These are phyloP conservation scores for Neonothopanus nambi DNA, from an alignment of 1,284 basidiomycete species.

Conservation along the genomic window DNA sequence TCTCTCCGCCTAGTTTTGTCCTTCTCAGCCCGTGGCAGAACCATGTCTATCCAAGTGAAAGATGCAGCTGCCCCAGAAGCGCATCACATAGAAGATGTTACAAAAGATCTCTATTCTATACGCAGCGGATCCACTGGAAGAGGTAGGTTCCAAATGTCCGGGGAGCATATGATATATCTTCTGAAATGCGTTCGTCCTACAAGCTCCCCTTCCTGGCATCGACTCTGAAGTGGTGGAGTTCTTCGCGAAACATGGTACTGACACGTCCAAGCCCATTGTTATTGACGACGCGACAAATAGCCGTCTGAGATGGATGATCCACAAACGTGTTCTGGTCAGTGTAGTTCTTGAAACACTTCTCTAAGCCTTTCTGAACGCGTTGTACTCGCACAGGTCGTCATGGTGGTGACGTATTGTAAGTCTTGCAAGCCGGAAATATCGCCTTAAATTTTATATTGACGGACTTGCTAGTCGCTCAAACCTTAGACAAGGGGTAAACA, in stretches of 20 bases:
- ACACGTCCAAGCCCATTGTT: constrained; percentile 26
- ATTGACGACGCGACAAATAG: constrained; percentile 48
- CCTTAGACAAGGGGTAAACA: constrained; percentile 48
- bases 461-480: constrained; percentile 39
- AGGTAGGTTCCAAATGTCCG: not conserved
- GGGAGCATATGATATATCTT: not conserved
- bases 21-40: not conserved
- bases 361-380: not conserved
- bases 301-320: constrained; percentile 48
- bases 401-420: constrained; percentile 56
- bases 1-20: not conserved
- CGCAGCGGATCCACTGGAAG: constrained; percentile 11
- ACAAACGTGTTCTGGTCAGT: constrained; percentile 49
- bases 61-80: constrained; percentile 7
- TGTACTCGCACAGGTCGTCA: constrained; percentile 34
- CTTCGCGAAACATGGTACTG: constrained; percentile 34
- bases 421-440: not conserved
- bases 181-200: not conserved
- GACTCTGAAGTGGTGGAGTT: constrained; percentile 51
- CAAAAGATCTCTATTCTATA: constrained; percentile 32
- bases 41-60: constrained; percentile 18
- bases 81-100: constrained; percentile 27
- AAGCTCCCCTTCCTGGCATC: constrained; percentile 35
- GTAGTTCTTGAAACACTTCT: not conserved
- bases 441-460: not conserved